Evolutionary conservation across 2,329 filamentous ascomycete genomes (phyloP).

Genomic region (Colletotrichum chlorophyti): DNA sequence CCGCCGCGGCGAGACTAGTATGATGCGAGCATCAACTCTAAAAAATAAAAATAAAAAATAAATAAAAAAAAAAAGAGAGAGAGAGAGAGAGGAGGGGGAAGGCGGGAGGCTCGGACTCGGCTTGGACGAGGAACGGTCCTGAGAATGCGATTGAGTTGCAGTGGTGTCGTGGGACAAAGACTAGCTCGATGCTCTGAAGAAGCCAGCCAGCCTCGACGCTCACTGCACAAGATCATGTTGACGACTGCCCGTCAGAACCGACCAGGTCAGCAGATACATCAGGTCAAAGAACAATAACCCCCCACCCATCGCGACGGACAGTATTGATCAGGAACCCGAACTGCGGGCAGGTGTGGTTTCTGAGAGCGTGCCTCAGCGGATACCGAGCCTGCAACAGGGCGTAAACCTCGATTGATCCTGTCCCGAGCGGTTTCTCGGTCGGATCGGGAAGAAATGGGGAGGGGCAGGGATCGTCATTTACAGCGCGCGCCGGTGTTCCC

Average conservation of each 20-base stretch:
- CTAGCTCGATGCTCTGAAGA: neutral
- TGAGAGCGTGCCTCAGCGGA: neutral
- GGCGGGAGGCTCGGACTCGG: constrained; percentile 18
- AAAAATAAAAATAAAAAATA: too few species aligned
- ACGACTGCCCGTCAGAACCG: neutral
- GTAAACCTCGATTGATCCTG: neutral
- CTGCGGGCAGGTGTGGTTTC: neutral
- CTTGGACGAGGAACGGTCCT: neutral
- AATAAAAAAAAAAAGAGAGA: too few species aligned
- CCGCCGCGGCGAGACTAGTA: neutral
- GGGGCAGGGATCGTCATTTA: neutral
- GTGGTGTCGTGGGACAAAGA: neutral
- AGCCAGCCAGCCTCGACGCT: neutral
- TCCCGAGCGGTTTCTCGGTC: neutral
- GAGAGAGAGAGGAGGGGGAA: too few species aligned
- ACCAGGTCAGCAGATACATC: neutral
- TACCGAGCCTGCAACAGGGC: neutral
- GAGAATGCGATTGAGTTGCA: constrained; percentile 12
- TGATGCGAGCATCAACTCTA: neutral
- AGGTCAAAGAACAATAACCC: neutral
- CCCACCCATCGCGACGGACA: neutral
- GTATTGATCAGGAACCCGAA: neutral
- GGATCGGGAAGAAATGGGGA: neutral
- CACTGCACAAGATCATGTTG: neutral
- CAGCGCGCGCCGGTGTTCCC: neutral